Evolutionary conservation across 164 flowering plant species (phyloP).

Genomic region (Piper betle): DNA sequence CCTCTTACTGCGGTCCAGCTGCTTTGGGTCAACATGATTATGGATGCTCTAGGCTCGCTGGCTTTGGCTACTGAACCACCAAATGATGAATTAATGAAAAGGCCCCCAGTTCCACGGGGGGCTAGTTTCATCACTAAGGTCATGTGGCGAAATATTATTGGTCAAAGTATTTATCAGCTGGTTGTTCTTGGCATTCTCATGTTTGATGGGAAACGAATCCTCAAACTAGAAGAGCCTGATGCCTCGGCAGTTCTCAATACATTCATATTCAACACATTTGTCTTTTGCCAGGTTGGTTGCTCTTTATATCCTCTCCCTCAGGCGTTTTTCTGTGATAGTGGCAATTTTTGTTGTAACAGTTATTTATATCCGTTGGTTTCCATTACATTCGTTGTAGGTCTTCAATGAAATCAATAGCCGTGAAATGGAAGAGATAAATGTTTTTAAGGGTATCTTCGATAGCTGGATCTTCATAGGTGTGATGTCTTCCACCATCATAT

Average conservation of each 20-base stretch:
- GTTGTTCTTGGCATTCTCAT: conserved; percentile 18
- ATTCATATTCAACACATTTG: conserved; percentile 22
- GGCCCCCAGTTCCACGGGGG: conserved; percentile 46
- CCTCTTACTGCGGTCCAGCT: conserved; percentile 79
- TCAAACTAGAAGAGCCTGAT: conserved; percentile 36
- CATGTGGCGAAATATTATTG: conserved; percentile 83
- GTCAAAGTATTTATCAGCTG: conserved; percentile 63
- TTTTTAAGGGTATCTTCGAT: conserved; percentile 41
- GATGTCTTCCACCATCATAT: conserved; percentile 35
- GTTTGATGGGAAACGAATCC: conserved; percentile 29
- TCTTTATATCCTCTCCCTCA: neutral
- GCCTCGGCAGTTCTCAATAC: conserved; percentile 20
- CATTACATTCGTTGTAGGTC: conserved; percentile 24
- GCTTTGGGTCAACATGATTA: conserved; percentile 49
- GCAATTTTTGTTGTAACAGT: no score
- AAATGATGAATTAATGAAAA: conserved; percentile 44
- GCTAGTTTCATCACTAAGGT: conserved; percentile 36
- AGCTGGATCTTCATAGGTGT: conserved; percentile 50
- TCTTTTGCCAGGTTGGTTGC: conserved; percentile 57
- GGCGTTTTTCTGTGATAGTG: no score
- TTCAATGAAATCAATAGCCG: conserved; percentile 86
- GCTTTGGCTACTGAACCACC: conserved; percentile 82
- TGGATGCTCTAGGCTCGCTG: conserved; percentile 42
- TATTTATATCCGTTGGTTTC: no score
- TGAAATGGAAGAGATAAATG: conserved; percentile 67